Base-by-base conservation (phyloP, 371 early-diverging fungal species). In the Syncephalastrum racemosum region DNA sequence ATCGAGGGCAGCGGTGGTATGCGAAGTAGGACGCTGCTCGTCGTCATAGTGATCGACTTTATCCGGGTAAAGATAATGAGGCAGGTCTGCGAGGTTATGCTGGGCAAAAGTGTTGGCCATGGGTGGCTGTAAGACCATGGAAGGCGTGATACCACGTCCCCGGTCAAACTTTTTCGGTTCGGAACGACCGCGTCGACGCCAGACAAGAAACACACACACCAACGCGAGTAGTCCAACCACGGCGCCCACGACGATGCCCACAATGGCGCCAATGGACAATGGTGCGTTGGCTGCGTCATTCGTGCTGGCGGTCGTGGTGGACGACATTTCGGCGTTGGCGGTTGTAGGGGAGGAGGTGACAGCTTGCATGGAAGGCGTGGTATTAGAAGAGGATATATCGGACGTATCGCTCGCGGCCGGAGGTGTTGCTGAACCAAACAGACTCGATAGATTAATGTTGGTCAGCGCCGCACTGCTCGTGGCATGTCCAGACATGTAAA, bases 1-100 rank as follows among this genome's bases (percentile, higher is more conserved):
- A 45, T 60, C 61, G 12, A 61, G 18, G 0, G 60, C 48, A 8
- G 61, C 58, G 12, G 66, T 66, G 20, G 56, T 58, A n/a, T 60
- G 27, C 27, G 27, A 27, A 7, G 27, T 27, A 4, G 27, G 27
- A 27, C 27, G 27, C 27, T 27, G 27, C 27, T 27, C 27, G 27
- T 27, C 27, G 27, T 27, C 27, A 27, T 27, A 7, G 3, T 27
- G 27, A 27, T 27, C 27, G 27, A 27, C 27, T 7, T 27, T 27
- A 7, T 27, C 27, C 3, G 27, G 27, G 27, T 27, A 27, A 27
- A 27, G 27, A 3, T 27, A 27, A 7, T 27, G 27, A 27, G 27
- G 27, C 3, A 27, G 27, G 27, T 27, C 27, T 0, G 27, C 27
- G 27, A 27, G 27, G 27, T 27, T 27, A 27, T 27, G 27, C 27